Conservation (phyloP, 1,284 basidiomycete genomes). For the Naganishia albida region DNA sequence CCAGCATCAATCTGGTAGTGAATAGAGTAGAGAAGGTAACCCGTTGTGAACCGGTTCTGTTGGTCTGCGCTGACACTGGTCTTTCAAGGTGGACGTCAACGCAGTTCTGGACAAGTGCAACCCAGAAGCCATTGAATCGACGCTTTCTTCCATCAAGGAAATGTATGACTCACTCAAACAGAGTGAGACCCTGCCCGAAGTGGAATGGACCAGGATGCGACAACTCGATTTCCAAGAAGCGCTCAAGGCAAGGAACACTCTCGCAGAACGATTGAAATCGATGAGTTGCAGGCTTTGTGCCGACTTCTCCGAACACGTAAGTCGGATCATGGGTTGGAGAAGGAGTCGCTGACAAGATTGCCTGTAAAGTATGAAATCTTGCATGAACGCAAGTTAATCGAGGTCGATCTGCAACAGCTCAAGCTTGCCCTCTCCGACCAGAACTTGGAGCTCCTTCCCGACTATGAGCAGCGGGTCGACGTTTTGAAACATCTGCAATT, state of each 20-base stretch:
- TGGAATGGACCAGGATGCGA: conserved; percentile 80
- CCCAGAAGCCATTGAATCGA: conserved; percentile 60
- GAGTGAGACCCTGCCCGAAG: conserved; percentile 63
- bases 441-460: conserved; percentile 93
- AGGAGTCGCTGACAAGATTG: background rate
- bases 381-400: conserved; percentile 73
- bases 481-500: conserved; percentile 90
- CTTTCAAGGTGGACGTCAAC: conserved; percentile 63
- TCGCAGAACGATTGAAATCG: conserved; percentile 57
- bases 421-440: conserved; percentile 87
- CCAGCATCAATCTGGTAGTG: conserved; percentile 77
- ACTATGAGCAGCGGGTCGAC: conserved; percentile 90
- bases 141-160: conserved; percentile 58
- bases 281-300: conserved; percentile 63
- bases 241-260: conserved; percentile 63
- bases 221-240: conserved; percentile 87
- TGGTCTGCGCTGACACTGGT: conserved; percentile 35
- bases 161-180: conserved; percentile 60
- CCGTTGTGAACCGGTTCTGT: conserved; percentile 19
- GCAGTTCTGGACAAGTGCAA: conserved; percentile 42
- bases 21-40: conserved; percentile 68
- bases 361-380: conserved; percentile 66
- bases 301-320: conserved; percentile 69
- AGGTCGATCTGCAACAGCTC: conserved; percentile 70
- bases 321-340: conserved; percentile 42